Base-by-base conservation (phyloP, 1,284 basidiomycete genomes). In the Fistulina hepatica region DNA sequence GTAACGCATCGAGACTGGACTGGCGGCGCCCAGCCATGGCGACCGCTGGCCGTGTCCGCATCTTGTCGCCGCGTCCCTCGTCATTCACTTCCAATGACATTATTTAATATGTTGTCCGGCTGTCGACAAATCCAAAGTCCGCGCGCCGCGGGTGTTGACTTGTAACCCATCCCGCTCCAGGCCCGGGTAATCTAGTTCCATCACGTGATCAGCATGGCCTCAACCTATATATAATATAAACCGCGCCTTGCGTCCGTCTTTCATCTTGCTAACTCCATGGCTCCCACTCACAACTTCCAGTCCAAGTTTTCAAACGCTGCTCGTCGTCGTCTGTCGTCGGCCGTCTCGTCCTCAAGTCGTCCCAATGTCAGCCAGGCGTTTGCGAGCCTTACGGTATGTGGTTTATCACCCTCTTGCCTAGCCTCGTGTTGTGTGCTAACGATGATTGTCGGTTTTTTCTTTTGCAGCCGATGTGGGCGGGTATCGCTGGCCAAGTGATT, bases 381-480 rank as follows among this genome's bases (percentile, higher is more conserved):
- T 55, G 63, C 76, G 40, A 76, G 71, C 48, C 65, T 83, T 48
- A 79, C 73, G 40, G 81, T 82, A 51, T 57, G 72, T 62, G 37
- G n/a, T n/a, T n/a, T n/a, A n/a, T n/a, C n/a, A n/a, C 40, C 25
- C 23, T 45, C 32, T 16, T 19, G 10, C 28, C 13, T 31, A 13
- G 35, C 31, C 26, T 48, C 33, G 37, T 39, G 40, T 48, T 43
- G 24, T 41, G 48, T 37, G 43, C 50, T 48, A 32, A 38, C 43
- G 45, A 42, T 50, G 36, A 37, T 44, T 40, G 24, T 37, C 36
- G 35, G 26, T 46, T 44, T 51, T 37, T 45, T 21, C n/a, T n/a
- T n/a, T n/a, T n/a, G n/a, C 53, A 84, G 81, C 78, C 82, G 15
- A 84, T 86, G 82, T 86, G 82, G 81, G 80, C 76, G 42, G 82